Evolutionary conservation across 2,329 filamentous ascomycete species (phyloP).

Genomic region (Acrodontium crateriforme): DNA sequence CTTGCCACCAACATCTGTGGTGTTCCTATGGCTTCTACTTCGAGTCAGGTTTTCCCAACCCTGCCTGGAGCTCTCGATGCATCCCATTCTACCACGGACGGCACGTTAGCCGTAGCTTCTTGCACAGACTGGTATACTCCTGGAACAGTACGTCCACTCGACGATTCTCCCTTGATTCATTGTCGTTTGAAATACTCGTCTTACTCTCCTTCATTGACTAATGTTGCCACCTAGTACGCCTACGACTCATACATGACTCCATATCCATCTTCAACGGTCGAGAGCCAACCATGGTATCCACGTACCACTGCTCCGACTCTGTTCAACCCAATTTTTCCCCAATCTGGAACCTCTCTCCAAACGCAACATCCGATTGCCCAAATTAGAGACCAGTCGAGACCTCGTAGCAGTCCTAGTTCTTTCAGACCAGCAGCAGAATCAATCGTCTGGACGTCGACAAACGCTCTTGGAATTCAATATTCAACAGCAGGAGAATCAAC

Average conservation of each 20-base stretch:
- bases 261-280: constrained; percentile 21
- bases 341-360: constrained; percentile 1
- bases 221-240: constrained; percentile 12
- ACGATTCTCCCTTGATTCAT: background rate
- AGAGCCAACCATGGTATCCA: constrained; percentile 15
- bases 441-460: constrained; percentile 24
- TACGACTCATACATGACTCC: constrained; percentile 23
- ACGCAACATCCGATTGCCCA: constrained; percentile 6
- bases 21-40: constrained; percentile 3
- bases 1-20: constrained; percentile 12
- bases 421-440: constrained; percentile 26
- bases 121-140: constrained; percentile 18
- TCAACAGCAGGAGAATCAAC: constrained; percentile 18
- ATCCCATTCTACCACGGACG: constrained; percentile 15
- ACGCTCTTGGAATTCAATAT: constrained; percentile 29
- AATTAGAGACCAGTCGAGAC: constrained; percentile 20
- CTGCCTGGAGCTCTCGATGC: constrained; percentile 16
- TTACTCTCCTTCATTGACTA: constrained; percentile 1
- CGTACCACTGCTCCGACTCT: background rate
- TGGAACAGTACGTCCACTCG: constrained; percentile 15
- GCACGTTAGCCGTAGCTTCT: constrained; percentile 11
- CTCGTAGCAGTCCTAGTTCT: constrained; percentile 31
- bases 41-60: constrained; percentile 13
- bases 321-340: background rate
- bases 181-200: constrained; percentile 1